Conservation (phyloP, 2,329 filamentous ascomycete species). For the Clarireedia sp. region DNA sequence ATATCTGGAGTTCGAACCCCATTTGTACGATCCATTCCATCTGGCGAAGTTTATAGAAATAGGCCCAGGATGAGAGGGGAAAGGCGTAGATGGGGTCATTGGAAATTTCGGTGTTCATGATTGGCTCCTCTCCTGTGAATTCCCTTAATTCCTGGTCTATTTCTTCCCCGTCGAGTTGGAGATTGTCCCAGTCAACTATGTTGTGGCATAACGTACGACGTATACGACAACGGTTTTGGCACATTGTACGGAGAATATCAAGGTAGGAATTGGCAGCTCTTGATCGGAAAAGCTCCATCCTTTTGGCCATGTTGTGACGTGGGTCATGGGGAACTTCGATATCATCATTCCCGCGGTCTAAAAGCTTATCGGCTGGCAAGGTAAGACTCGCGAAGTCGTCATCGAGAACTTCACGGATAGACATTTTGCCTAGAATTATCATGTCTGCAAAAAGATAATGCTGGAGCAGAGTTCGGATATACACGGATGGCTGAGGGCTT, state of each 20-base stretch:
- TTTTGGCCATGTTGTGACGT: constrained; percentile 61
- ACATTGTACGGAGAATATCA: constrained; percentile 75
- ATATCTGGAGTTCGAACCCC: constrained; percentile 89
- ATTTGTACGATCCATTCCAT: constrained; percentile 85
- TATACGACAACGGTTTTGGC: constrained; percentile 83
- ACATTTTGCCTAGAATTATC: constrained; percentile 58
- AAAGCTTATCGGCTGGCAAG: constrained; percentile 60
- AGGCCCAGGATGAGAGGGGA: constrained; percentile 80
- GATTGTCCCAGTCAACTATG: constrained; percentile 71
- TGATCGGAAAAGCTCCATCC: constrained; percentile 63
- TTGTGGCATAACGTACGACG: constrained; percentile 84
- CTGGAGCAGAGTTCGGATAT: constrained; percentile 73
- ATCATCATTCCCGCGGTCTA: constrained; percentile 67
- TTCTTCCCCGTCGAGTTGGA: constrained; percentile 76
- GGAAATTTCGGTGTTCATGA: constrained; percentile 41
- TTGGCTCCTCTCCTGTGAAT: constrained; percentile 52
- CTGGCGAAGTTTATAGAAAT: constrained; percentile 80
- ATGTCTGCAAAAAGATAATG: constrained; percentile 67
- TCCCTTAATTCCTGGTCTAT: constrained; percentile 61
- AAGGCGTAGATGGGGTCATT: constrained; percentile 55
- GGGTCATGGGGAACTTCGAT: constrained; percentile 68
- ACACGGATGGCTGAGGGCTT: constrained; percentile 75
- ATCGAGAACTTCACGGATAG: constrained; percentile 68
- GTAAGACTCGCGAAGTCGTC: constrained; percentile 73
- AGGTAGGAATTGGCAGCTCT: constrained; percentile 63